These are phyloP conservation scores for Immersiporthe knoxdaviesiana DNA, from an alignment of 2,329 filamentous ascomycete genomes.

Conservation along the genomic window DNA sequence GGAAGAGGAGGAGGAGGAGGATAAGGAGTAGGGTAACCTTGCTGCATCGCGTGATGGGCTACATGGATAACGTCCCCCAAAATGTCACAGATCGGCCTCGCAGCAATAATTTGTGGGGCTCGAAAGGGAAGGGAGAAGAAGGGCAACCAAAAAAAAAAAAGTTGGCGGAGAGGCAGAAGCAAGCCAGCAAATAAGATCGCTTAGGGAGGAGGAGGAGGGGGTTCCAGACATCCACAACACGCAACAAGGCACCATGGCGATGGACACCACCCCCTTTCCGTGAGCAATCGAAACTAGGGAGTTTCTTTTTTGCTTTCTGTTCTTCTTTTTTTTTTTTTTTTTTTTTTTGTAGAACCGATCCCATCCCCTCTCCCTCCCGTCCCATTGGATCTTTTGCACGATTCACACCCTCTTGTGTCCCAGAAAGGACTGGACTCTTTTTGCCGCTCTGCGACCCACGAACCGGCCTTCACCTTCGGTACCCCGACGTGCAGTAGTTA, in stretches of 20 bases:
- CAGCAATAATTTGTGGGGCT: background rate
- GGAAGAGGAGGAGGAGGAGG: too few species aligned
- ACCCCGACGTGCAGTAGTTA: background rate
- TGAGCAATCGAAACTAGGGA: background rate
- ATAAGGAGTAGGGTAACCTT: background rate
- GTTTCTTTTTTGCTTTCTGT: too few species aligned
- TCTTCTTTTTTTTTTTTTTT: background rate
- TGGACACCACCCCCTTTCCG: background rate
- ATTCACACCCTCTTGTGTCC: background rate
- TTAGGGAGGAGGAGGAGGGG: too few species aligned
- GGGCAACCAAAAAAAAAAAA: too few species aligned
- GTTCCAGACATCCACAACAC: background rate
- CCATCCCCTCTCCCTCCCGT: background rate
- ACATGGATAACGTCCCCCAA: background rate
- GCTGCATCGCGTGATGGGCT: background rate
- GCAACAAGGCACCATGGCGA: background rate
- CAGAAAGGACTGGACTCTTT: background rate
- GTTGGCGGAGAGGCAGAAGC: background rate
- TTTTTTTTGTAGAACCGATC: too few species aligned
- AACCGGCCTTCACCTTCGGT: background rate
- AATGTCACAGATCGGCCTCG: background rate
- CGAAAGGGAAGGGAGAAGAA: background rate
- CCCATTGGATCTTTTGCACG: background rate
- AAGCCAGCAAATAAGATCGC: background rate
- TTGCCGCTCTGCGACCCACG: background rate